Base-by-base conservation (phyloP, 441 rosid genomes). In the Erysimum pusillum region DNA sequence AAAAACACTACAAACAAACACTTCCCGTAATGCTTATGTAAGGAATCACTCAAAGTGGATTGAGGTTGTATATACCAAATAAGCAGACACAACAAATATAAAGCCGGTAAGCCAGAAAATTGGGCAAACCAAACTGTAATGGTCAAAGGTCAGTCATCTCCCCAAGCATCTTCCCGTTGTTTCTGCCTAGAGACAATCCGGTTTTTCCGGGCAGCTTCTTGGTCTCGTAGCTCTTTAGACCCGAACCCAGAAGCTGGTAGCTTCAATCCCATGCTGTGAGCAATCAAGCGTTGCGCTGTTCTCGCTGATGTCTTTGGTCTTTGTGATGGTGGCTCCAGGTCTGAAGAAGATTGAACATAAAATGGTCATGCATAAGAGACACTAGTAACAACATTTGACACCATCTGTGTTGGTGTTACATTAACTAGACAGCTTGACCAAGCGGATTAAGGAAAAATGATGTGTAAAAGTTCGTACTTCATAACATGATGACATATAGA, bases 91-190 rank as follows among this genome's bases (percentile, higher is more conserved):
- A 46, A 45, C n/a, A 62, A 39, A 38, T 63, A 64, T 1, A 42
- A 56, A 35, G 15, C 56, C 41, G 60, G 70, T 52, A 34, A 76
- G 75, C 75, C 59, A 12, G 36, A 32, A 64, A 49, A 46, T 13
- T 57, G 53, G 11, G 46, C 15, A 48, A 32, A 28, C n/a, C n/a
- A 15, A 51, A 67, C 67, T 15, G 31, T 53, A 15, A 15, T 2
- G 58, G 49, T 22, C 13, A 65, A 39, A n/a, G 68, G 68, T 87
- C 79, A 82, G 46, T 93, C 99, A 39, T 77, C 87, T 25, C 99
- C 99, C 99, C 99, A 91, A 59, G 98, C 98, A 83, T 91, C 96
- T 22, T 88, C 96, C 58, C 79, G 86, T 87, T 90, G 74, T 68
- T 89, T 91, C 73, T 92, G 98, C 82, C 99, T 88, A 0, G 84